Base-by-base conservation (phyloP, 2,329 filamentous ascomycete genomes). In the Diaporthe helianthi region DNA sequence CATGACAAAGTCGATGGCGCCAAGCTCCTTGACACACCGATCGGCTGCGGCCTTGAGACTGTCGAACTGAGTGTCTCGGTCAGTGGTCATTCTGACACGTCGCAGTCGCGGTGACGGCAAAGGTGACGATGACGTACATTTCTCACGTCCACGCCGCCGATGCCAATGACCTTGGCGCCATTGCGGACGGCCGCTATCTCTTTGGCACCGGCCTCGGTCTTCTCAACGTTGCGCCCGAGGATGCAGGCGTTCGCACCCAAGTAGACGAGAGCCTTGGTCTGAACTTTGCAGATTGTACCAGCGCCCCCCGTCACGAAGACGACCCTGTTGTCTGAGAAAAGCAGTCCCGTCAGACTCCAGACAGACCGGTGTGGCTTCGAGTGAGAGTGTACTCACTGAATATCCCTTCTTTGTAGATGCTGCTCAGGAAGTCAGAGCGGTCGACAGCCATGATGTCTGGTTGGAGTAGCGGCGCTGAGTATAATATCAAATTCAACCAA, bases 231-330 rank as follows among this genome's bases (percentile, higher is more conserved):
- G 74, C 96, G 91, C 49, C 96, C 96, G 68, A 98, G 88, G 76
- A 99, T 98, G 80, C 93, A 97, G 61, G 96, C 96, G 75, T 98
- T 91, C 53, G 94, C 95, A 65, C 96, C 96, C 9, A 99, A 89
- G 72, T 94, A 88, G 29, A 99, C 94, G 70, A 99, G 84, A 4
- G 96, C 96, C 73, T 94, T 89, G 38, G 97, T 96, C 83, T 98
- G 96, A 67, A 93, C 94, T 75, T 92, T 96, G 83, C 96, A 98
- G 77, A 99, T 98, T 31, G 92, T 91, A 67, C 96, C 95, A 6
- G 94, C 94, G 65, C 96, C 96, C 69, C 96, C 96, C 4, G 96
- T 99, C 76, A 97, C 97, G 81, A 98, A 97, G 74, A 95, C 88
- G 53, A 98, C 94, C 76, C 96, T 95, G 78, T 91, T 90, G 72